Evolutionary conservation across 176 grass and related monocot genomes (phyloP).

Genomic region (Hordeum marinum): DNA sequence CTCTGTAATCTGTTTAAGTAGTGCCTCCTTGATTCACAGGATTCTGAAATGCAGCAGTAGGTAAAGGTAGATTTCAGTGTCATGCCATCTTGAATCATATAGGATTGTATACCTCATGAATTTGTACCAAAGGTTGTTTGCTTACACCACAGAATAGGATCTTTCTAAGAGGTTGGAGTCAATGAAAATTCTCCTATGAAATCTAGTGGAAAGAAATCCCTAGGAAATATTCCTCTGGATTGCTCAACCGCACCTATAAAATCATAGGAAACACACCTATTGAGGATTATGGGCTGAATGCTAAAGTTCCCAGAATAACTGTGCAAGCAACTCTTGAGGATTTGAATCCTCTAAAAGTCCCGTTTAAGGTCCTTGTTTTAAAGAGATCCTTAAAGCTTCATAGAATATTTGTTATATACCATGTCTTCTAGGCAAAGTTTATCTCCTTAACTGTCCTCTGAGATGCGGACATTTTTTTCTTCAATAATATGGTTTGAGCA

Average conservation of each 20-base stretch:
- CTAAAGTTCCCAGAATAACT: background rate
- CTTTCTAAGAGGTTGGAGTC: background rate
- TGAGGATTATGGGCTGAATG: background rate
- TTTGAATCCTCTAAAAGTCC: background rate
- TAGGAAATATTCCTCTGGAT: background rate
- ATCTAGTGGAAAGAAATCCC: background rate
- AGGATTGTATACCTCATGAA: background rate
- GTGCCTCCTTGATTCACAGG: background rate
- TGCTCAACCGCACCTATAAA: background rate
- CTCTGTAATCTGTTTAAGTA: background rate
- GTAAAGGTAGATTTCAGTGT: background rate
- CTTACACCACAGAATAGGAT: background rate
- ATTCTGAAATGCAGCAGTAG: background rate
- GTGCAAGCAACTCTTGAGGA: background rate
- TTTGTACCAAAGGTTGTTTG: background rate
- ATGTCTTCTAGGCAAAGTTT: background rate
- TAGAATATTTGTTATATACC: constrained; percentile 10
- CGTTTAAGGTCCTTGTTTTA: background rate
- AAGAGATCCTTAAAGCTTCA: background rate
- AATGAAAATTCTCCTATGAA: background rate
- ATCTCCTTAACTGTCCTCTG: constrained; percentile 7
- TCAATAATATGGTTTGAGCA: background rate
- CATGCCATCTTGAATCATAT: background rate
- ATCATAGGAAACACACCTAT: background rate
- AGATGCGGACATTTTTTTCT: constrained; percentile 14